Percentiles rank a stretch among this genome's conserved stretches.
These are phyloP conservation scores for Hypoxylon cercidicola DNA, from an alignment of 495 filamentous ascomycete species.

Conservation along the genomic window DNA sequence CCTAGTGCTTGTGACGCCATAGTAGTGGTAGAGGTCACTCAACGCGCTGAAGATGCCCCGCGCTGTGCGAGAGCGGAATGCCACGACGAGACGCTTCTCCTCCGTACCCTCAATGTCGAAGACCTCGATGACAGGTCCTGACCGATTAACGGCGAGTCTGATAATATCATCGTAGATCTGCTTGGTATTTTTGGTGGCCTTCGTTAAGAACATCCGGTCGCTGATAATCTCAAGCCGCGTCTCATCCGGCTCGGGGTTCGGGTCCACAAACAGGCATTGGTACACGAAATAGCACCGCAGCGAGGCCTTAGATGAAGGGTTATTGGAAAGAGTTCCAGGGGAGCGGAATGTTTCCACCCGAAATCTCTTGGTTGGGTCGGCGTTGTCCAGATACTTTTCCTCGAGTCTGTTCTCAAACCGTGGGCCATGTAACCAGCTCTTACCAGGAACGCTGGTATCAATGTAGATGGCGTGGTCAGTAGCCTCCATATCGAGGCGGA, in stretches of 20 bases:
- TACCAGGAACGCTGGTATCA: constrained; percentile 91
- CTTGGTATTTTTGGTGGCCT: constrained; percentile 95
- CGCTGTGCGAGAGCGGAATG: constrained; percentile 91
- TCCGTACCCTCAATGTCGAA: constrained; percentile 91
- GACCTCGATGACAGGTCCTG: constrained; percentile 95
- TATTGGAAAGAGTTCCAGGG: constrained; percentile 70
- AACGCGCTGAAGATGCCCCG: constrained; percentile 94
- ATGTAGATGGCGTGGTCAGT: constrained; percentile 98
- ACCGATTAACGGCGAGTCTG: constrained; percentile 79
- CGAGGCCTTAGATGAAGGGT: constrained; percentile 70
- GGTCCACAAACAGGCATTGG: constrained; percentile 85
- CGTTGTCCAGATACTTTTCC: constrained; percentile 87
- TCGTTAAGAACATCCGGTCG: constrained; percentile 92
- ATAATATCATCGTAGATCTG: constrained; percentile 94
- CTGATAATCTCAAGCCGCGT: constrained; percentile 91
- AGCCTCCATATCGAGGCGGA: constrained; percentile 93
- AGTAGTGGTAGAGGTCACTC: constrained; percentile 98
- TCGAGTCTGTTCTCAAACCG: constrained; percentile 94
- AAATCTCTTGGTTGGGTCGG: constrained; percentile 72
- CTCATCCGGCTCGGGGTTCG: constrained; percentile 77
- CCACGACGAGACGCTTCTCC: constrained; percentile 93
- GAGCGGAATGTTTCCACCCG: constrained; percentile 98
- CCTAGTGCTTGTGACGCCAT: constrained; percentile 92
- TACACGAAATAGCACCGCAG: constrained; percentile 99
- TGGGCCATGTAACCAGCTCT: constrained; percentile 77